Evolutionary conservation across 1,284 basidiomycete species (phyloP).

Genomic region (Microbotryum saponariae): DNA sequence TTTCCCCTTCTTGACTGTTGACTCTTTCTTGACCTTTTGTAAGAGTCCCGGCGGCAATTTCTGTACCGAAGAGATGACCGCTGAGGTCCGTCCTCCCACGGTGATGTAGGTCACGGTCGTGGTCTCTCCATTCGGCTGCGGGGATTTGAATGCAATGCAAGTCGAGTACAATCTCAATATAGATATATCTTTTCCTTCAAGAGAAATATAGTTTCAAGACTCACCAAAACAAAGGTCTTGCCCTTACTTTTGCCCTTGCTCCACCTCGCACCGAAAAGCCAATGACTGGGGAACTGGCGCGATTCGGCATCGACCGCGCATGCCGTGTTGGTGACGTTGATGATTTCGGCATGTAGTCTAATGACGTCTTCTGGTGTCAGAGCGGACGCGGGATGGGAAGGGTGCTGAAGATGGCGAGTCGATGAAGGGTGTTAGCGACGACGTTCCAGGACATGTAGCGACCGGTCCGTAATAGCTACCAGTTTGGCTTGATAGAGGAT

Average conservation of each 20-base stretch:
- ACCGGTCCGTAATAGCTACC: too few species aligned
- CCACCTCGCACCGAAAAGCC: constrained; percentile 66
- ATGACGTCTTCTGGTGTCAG: constrained; percentile 51
- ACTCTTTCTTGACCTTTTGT: constrained; percentile 48
- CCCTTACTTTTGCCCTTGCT: constrained; percentile 62
- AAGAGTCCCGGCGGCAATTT: constrained; percentile 41
- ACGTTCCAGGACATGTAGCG: neutral
- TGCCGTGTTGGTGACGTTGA: constrained; percentile 56
- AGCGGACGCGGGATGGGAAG: constrained; percentile 58
- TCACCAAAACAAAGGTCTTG: constrained; percentile 49
- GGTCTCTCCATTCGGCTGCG: constrained; percentile 58
- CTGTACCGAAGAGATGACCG: constrained; percentile 63
- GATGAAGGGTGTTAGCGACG: neutral
- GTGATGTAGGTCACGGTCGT: constrained; percentile 70
- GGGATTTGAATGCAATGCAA: too few species aligned
- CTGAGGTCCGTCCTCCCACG: constrained; percentile 72
- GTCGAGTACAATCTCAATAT: too few species aligned
- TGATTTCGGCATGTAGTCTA: constrained; percentile 53
- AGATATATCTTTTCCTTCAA: too few species aligned
- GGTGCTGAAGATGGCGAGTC: constrained; percentile 47
- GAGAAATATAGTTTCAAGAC: constrained; percentile 27
- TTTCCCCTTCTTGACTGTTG: constrained; percentile 36
- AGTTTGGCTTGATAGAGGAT: constrained; percentile 58
- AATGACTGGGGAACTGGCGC: constrained; percentile 58
- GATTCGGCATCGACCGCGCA: constrained; percentile 67